A percentile compares a stretch with the other conserved stretches of the same genome.
Evolutionary conservation across 164 flowering plant genomes (phyloP).

Genomic region (Vitis rupestris): DNA sequence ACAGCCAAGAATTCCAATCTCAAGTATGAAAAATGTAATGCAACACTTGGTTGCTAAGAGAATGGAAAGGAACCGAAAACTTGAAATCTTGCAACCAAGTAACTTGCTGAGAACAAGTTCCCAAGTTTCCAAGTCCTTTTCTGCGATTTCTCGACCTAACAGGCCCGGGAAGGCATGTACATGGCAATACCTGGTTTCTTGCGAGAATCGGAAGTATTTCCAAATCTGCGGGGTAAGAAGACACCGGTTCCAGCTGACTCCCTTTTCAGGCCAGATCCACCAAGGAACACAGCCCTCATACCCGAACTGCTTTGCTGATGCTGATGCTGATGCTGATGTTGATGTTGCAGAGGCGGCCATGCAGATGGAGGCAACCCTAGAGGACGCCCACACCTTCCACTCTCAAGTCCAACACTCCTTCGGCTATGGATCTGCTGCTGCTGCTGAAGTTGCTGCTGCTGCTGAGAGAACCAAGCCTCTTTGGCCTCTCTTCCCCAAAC

Average conservation of each 20-base stretch:
- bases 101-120: neutral
- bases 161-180: too few species aligned
- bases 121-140: too few species aligned
- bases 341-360: slow-evolving; percentile 28
- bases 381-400: slow-evolving; percentile 6
- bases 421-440: slow-evolving; percentile 24
- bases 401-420: slow-evolving; percentile 11
- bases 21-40: neutral
- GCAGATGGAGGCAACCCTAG: slow-evolving; percentile 27
- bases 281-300: slow-evolving; percentile 23
- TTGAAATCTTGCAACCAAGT: too few species aligned
- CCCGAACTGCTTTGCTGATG: slow-evolving; percentile 4
- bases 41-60: neutral
- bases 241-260: slow-evolving; percentile 48
- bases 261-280: slow-evolving; percentile 22
- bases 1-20: neutral
- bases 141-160: too few species aligned
- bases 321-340: neutral
- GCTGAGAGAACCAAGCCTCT: neutral
- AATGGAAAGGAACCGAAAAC: neutral
- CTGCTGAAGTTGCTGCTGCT: slow-evolving; percentile 1
- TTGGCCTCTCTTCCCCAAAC: slow-evolving; percentile 17
- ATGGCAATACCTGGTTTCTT: slow-evolving; percentile 34
- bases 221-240: slow-evolving; percentile 45
- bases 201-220: slow-evolving; percentile 22